Evolutionary conservation across 768 basidiomycete species (phyloP), one percentile per base, ranked within the genome.

Genomic region (Dacryopinax primogenitus): DNA sequence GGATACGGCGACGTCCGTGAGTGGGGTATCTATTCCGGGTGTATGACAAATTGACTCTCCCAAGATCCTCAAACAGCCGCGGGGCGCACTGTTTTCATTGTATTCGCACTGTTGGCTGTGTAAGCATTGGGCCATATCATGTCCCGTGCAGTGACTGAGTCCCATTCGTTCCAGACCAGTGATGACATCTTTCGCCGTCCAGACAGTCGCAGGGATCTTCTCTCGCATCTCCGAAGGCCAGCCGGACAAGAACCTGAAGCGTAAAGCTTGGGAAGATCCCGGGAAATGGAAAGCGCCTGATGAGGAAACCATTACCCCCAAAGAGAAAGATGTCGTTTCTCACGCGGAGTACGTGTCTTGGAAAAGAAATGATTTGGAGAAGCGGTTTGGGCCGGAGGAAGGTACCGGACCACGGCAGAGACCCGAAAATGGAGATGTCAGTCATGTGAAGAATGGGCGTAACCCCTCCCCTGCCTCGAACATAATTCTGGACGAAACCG

Each of bases 101-200:
- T 83, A 1, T 90, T 89, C 89, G 86, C 88, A 0, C 73, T 91
- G 35, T 74, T 89, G 6, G 90, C 88, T 16, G 85, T 90, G 45
- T 47, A 47, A 47, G 45, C 37, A 39, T 39, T 39, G 12, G 9
- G 13, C 36, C 36, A 9, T 9, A 37, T 18, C 9, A 9, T 47
- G 11, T 47, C 45, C 7, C 23, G 11, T 47, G 9, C 45, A 11
- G 23, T 26, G 45, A 7, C 13, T 23, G 11, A 13, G 13, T 12
- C 45, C 23, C 11, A 47, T 21, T 7, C 13, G 7, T 26, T 21
- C 13, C 45, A 47, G 45, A 47, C 67, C 67, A 1, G 45, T 68
- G 36, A 66, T 68, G 66, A 39, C 67, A 9, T 62, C 58, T 1
- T 66, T 68, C 44, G 67, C 66, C 3, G 67, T 68, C 18, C 66